Conservation (phyloP, 2,329 filamentous ascomycete genomes). For the Colletotrichum gloeosporioides region DNA sequence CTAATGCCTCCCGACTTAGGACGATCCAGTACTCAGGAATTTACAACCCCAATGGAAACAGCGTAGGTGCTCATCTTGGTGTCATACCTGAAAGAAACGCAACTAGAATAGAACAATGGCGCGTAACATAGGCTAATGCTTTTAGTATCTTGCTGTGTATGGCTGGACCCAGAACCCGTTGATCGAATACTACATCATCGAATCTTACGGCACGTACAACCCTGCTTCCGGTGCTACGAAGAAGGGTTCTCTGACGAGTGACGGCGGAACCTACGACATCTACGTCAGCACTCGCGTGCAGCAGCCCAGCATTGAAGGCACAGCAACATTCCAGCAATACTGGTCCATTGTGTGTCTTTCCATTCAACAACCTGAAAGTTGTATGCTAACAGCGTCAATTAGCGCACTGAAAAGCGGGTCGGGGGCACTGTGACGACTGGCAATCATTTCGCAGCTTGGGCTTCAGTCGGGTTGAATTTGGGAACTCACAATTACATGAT, state of each 20-base stretch:
- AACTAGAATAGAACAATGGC: not conserved
- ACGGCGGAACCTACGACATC: conserved; percentile 41
- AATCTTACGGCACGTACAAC: conserved; percentile 49
- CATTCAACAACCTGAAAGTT: conserved; percentile 29
- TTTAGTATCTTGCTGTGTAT: conserved; percentile 52
- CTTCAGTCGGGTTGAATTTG: conserved; percentile 45
- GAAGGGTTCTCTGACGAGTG: conserved; percentile 35
- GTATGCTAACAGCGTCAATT: conserved; percentile 23
- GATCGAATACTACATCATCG: conserved; percentile 45
- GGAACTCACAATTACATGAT: conserved; percentile 60
- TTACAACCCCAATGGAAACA: conserved; percentile 32
- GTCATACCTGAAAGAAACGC: not conserved
- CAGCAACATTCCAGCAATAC: conserved; percentile 54
- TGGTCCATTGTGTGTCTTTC: conserved; percentile 47
- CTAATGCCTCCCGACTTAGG: not conserved
- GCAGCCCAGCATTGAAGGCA: conserved; percentile 53
- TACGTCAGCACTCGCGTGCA: conserved; percentile 40
- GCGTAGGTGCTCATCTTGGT: conserved; percentile 7
- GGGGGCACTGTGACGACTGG: conserved; percentile 54
- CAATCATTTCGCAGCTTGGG: conserved; percentile 62
- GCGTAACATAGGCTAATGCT: not conserved
- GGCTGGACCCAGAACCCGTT: conserved; percentile 44
- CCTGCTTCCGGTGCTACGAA: conserved; percentile 38
- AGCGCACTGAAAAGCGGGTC: conserved; percentile 47
- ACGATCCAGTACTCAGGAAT: conserved; percentile 31